Conservation (phyloP, 331 rosid species). For the Prunus yedoensis region DNA sequence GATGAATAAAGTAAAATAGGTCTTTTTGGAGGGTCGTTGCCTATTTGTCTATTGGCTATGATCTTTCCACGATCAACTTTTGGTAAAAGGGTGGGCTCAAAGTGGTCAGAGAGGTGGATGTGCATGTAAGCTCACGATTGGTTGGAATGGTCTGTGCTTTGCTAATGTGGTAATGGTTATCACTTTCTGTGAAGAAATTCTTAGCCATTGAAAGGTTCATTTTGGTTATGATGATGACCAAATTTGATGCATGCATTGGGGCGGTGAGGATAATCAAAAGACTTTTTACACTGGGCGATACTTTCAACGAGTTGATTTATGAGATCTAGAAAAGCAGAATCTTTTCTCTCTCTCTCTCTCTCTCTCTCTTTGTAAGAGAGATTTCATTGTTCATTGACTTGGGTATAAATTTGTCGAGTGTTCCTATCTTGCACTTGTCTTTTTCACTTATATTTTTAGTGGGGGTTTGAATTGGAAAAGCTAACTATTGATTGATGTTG, state of each 20-base stretch:
- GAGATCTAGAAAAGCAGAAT: no score
- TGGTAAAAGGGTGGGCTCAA: background rate
- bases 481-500: background rate
- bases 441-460: background rate
- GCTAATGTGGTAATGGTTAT: background rate
- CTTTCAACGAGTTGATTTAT: background rate
- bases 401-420: background rate
- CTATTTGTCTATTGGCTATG: background rate
- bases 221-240: background rate
- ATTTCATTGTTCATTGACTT: background rate
- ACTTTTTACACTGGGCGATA: background rate
- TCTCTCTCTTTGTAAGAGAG: background rate
- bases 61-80: background rate
- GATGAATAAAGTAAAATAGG: background rate
- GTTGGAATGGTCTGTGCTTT: background rate
- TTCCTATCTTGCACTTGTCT: background rate
- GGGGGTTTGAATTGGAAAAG: background rate
- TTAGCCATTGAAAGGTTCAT: background rate
- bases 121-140: background rate
- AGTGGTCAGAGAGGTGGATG: background rate
- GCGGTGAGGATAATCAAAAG: background rate
- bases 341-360: no score
- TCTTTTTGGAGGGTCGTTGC: background rate
- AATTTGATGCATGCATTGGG: background rate
- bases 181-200: background rate